Base-by-base conservation (phyloP, 2,329 filamentous ascomycete genomes). In the Sporothrix luriei region DNA sequence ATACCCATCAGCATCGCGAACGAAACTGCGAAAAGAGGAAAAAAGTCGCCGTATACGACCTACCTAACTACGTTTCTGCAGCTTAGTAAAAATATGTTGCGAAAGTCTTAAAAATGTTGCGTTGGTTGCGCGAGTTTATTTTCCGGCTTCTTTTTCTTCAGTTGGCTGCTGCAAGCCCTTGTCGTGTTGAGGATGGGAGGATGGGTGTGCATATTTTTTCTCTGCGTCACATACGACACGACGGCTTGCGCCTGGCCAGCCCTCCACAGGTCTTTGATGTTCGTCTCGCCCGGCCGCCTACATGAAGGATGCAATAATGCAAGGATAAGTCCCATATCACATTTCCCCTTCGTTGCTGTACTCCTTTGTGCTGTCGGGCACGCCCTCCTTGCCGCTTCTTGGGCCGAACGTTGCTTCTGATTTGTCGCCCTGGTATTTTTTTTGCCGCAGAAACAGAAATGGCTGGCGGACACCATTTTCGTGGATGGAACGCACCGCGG, bases 301-400 rank as follows among this genome's bases (percentile, higher is more conserved):
- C 43, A 49, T 19, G 16, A 64, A 64, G 61, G 61, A 33, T 43
- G 40, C 11, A 43, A 16, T 13, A 13, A 43, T 13, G 14, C 40
- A 49, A 64, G 43, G 61, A 49, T 64, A 24, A 24, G 49, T 29
- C 46, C 24, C 43, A 14, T 43, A 49, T 49, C 62, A 33, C 61
- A 49, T 48, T 49, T 24, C 14, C 14, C 24, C 21, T 49, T 46
- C 5, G 26, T n/a, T 51, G 48, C 48, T 40, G 64, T 49, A 46
- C 73, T 29, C 24, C 38, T 38, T 59, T 59, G 14, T 54, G 19
- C 40, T 59, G 16, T 38, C 19, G 54, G 7, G 16, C 29, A 6
- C 38, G 16, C 21, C 19, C 54, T 38, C n/a, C 11, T 21, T 59
- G 26, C 54, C 51, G 51, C 7, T 33, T 29, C 38, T 29, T 48